Evolutionary conservation across 2,329 filamentous ascomycete species (phyloP).

Genomic region (Alternaria postmessia): DNA sequence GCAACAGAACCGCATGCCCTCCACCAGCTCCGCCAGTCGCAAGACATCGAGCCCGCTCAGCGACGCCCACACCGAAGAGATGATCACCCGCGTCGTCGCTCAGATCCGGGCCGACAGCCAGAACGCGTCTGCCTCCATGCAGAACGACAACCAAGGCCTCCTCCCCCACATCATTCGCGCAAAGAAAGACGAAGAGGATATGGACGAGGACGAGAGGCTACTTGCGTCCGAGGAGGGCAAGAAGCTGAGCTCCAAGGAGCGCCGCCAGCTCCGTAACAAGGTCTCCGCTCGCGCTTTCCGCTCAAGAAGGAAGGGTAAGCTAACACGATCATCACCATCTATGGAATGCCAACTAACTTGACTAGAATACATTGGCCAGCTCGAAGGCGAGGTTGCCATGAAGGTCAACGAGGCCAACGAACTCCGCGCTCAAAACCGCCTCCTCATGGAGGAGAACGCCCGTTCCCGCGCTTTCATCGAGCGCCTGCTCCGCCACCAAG

Average conservation of each 20-base stretch:
- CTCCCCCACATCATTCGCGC: conserved; percentile 74
- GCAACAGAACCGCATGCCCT: conserved; percentile 38
- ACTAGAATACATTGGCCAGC: conserved; percentile 93
- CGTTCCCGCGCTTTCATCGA: conserved; percentile 83
- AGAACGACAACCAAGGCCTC: conserved; percentile 58
- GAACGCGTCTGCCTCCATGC: conserved; percentile 58
- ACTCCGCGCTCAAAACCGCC: conserved; percentile 80
- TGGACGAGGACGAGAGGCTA: conserved; percentile 96
- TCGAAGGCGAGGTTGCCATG: conserved; percentile 85
- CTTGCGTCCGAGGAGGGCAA: conserved; percentile 98
- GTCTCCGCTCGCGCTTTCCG: conserved; percentile 97
- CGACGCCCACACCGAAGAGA: conserved; percentile 73
- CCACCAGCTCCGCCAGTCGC: conserved; percentile 34
- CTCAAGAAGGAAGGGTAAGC: conserved; percentile 94
- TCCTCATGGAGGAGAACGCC: conserved; percentile 84
- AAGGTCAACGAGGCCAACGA: conserved; percentile 86
- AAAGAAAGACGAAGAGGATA: conserved; percentile 96
- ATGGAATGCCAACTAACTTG: conserved; percentile 58
- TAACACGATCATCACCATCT: neutral
- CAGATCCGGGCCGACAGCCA: conserved; percentile 82
- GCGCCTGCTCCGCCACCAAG: conserved; percentile 67
- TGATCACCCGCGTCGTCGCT: conserved; percentile 90
- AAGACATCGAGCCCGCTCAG: conserved; percentile 51
- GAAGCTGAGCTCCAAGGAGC: conserved; percentile 98
- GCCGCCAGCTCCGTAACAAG: conserved; percentile 97